phyloP scores from a whole-genome alignment of 2,329 filamentous ascomycete genomes.

The Pyrenochaeta sp. region DNA sequence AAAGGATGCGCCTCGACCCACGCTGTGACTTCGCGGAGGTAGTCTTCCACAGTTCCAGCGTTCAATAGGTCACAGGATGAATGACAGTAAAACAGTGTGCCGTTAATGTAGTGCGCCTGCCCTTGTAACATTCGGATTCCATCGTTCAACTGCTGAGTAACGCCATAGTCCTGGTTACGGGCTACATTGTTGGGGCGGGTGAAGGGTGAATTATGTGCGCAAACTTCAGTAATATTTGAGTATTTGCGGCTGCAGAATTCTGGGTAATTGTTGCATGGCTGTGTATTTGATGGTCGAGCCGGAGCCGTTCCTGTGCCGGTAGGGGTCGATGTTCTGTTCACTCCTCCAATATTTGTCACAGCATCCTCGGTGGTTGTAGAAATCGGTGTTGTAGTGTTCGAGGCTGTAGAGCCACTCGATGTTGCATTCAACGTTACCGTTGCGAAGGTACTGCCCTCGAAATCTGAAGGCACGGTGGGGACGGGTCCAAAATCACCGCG shows the following conservation, averaged over 20 bases:
- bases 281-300: slow-evolving; percentile 48
- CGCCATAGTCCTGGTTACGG: slow-evolving; percentile 48
- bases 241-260: slow-evolving; percentile 52
- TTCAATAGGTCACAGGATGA: slow-evolving; percentile 85
- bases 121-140: slow-evolving; percentile 63
- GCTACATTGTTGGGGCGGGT: slow-evolving; percentile 44
- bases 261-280: slow-evolving; percentile 53
- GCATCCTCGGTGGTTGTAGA: slow-evolving; percentile 20
- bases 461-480: slow-evolving; percentile 38
- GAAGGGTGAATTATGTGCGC: slow-evolving; percentile 53
- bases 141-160: slow-evolving; percentile 51
- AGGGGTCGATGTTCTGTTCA: slow-evolving; percentile 35
- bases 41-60: slow-evolving; percentile 78
- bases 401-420: slow-evolving; percentile 22
- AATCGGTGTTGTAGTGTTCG: slow-evolving; percentile 28
- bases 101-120: slow-evolving; percentile 66
- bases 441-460: slow-evolving; percentile 37
- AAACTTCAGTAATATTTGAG: slow-evolving; percentile 53
- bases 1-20: slow-evolving; percentile 85
- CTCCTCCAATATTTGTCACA: slow-evolving; percentile 38
- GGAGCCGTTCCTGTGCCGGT: slow-evolving; percentile 34
- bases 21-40: slow-evolving; percentile 71
- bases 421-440: slow-evolving; percentile 12
- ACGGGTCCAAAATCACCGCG: slow-evolving; percentile 32
- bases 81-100: slow-evolving; percentile 81